Evolutionary conservation across 176 grass and related monocot genomes (phyloP).

Genomic region (Oropetium thomaeum): DNA sequence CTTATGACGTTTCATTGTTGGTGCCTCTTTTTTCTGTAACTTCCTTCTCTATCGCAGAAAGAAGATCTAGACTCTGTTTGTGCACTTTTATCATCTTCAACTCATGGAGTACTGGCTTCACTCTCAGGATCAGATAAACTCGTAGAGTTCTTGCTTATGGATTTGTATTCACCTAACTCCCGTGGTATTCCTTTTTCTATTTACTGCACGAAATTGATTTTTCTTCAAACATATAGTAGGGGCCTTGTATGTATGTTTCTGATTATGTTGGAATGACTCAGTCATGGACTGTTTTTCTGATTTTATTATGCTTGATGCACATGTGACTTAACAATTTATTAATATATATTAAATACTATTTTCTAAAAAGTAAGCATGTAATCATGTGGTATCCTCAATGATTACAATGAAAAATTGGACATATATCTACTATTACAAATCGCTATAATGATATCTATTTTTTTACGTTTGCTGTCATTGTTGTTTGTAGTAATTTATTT

Average conservation of each 20-base stretch:
- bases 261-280: background rate
- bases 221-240: background rate
- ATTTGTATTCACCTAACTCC: slow-evolving; percentile 46
- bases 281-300: background rate
- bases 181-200: slow-evolving; percentile 38
- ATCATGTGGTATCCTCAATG: background rate
- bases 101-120: slow-evolving; percentile 64
- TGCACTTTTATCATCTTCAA: slow-evolving; percentile 67
- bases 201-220: background rate
- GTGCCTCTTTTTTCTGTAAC: slow-evolving; percentile 23
- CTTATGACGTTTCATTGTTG: background rate
- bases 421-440: background rate
- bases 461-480: background rate
- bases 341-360: too few species aligned
- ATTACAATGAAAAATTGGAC: background rate
- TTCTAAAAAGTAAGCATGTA: background rate
- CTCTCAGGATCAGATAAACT: slow-evolving; percentile 52
- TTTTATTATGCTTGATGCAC: background rate
- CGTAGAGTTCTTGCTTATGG: slow-evolving; percentile 64
- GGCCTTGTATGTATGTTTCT: background rate
- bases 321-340: too few species aligned
- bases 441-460: background rate
- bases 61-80: slow-evolving; percentile 43
- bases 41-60: slow-evolving; percentile 32
- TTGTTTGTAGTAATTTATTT: background rate